phyloP scores from a whole-genome alignment of 2,329 filamentous ascomycete genomes.

The Sporothrix curviconia region DNA sequence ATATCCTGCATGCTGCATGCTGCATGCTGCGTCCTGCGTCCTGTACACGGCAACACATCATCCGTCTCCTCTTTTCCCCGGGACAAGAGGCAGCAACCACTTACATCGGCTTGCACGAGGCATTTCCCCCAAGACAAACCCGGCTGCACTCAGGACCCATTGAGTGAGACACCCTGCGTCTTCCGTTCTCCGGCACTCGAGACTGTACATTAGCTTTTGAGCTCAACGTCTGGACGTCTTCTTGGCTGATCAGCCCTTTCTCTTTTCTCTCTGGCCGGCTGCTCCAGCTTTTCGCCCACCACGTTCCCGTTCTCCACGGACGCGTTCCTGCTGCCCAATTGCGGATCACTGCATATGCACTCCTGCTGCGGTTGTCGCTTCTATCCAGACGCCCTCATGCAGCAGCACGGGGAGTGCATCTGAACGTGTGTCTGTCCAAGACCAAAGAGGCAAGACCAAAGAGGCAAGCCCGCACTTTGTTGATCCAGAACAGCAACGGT shows the following conservation, averaged over 20 bases:
- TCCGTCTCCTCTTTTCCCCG: not conserved
- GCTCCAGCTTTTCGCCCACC: not conserved
- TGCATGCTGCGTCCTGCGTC: not conserved
- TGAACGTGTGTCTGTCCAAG: constrained; percentile 1
- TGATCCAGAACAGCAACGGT: not conserved
- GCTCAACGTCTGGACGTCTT: not conserved
- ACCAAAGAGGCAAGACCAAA: constrained; percentile 1
- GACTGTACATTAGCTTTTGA: constrained; percentile 1
- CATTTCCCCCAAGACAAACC: not conserved
- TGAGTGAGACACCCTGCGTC: not conserved
- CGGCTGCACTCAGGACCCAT: not conserved
- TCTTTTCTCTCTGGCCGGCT: not conserved
- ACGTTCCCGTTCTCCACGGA: constrained; percentile 2
- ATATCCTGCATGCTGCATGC: not conserved
- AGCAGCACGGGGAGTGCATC: constrained; percentile 15
- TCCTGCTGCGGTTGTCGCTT: constrained; percentile 18
- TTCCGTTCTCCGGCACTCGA: not conserved
- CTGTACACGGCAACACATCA: not conserved
- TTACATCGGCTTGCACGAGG: constrained; percentile 1
- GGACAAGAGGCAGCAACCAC: not conserved
- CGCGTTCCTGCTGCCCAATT: constrained; percentile 17
- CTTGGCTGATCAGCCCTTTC: not conserved
- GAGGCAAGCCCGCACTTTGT: too few species aligned
- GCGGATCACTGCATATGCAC: constrained; percentile 33
- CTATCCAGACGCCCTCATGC: constrained; percentile 7